These are phyloP conservation scores for Penicillium aurantiogriseum DNA, from an alignment of 2,329 filamentous ascomycete species.

Conservation along the genomic window DNA sequence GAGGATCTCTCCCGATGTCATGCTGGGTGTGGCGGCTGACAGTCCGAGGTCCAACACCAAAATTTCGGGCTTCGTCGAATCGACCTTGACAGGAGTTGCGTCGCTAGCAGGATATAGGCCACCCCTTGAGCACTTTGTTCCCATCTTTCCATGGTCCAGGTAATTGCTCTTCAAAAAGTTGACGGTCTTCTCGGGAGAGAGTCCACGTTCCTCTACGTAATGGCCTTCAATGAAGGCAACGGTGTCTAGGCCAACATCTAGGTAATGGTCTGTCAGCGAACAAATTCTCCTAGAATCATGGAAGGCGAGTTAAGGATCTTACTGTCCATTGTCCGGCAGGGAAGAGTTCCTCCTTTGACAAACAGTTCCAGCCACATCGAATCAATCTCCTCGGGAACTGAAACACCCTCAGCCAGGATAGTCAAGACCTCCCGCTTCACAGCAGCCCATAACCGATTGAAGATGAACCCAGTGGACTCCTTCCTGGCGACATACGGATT, in stretches of 20 bases:
- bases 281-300: not conserved
- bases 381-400: slow-evolving; percentile 52
- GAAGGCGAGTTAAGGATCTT: slow-evolving; percentile 3
- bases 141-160: slow-evolving; percentile 49
- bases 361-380: slow-evolving; percentile 47
- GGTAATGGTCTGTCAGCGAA: not conserved
- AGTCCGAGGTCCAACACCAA: slow-evolving; percentile 28
- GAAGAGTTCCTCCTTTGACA: slow-evolving; percentile 27
- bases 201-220: slow-evolving; percentile 51
- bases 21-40: slow-evolving; percentile 13
- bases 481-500: slow-evolving; percentile 46
- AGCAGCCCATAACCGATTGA: slow-evolving; percentile 57
- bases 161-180: slow-evolving; percentile 49
- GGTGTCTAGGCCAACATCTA: slow-evolving; percentile 52
- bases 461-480: slow-evolving; percentile 55
- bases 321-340: slow-evolving; percentile 48
- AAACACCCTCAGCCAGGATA: slow-evolving; percentile 53
- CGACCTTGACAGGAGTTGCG: not conserved
- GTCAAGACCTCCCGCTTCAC: slow-evolving; percentile 54
- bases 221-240: slow-evolving; percentile 55
- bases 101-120: slow-evolving; percentile 38
- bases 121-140: slow-evolving; percentile 45
- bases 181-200: slow-evolving; percentile 42
- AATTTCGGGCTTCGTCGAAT: slow-evolving; percentile 2
- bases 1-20: slow-evolving; percentile 21